Evolutionary conservation across 1,284 basidiomycete genomes (phyloP).

Genomic region (Cryptococcus maquisensis): DNA sequence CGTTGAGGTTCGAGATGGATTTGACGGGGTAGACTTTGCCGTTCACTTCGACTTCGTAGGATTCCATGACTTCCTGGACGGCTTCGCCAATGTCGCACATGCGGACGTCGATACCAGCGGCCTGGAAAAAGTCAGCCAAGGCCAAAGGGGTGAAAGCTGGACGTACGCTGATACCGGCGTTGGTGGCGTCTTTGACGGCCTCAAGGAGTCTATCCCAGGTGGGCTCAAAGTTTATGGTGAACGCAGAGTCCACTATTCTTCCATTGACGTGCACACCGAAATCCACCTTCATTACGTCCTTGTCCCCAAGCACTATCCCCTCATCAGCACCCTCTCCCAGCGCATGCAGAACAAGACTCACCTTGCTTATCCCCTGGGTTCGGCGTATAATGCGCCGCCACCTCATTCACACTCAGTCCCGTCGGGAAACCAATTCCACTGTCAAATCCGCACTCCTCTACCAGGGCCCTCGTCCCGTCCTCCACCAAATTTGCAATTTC

Average conservation of each 20-base stretch:
- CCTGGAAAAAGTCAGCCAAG: constrained; percentile 53
- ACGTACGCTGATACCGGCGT: constrained; percentile 75
- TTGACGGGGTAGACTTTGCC: constrained; percentile 86
- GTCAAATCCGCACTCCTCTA: constrained; percentile 79
- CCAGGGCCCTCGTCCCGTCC: constrained; percentile 79
- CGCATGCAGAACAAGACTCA: constrained; percentile 46
- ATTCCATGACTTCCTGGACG: constrained; percentile 99
- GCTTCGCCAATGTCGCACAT: constrained; percentile 86
- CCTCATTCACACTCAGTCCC: constrained; percentile 87
- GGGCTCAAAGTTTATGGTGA: constrained; percentile 84
- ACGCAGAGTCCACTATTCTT: constrained; percentile 90
- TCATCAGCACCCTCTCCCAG: constrained; percentile 31
- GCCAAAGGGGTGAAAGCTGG: neutral
- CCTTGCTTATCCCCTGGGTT: constrained; percentile 88
- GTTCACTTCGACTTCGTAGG: constrained; percentile 89
- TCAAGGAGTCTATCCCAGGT: constrained; percentile 85
- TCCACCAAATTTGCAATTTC: constrained; percentile 94
- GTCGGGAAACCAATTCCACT: constrained; percentile 95
- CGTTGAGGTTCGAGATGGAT: constrained; percentile 82
- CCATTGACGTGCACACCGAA: constrained; percentile 96
- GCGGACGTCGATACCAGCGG: constrained; percentile 93
- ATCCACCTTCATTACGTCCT: constrained; percentile 94
- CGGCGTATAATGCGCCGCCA: constrained; percentile 95
- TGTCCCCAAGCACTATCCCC: constrained; percentile 61
- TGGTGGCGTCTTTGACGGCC: constrained; percentile 89